Evolutionary conservation across 768 basidiomycete genomes (phyloP), one percentile per base, ranked within the genome.

Genomic region (Solioccasus polychromus): DNA sequence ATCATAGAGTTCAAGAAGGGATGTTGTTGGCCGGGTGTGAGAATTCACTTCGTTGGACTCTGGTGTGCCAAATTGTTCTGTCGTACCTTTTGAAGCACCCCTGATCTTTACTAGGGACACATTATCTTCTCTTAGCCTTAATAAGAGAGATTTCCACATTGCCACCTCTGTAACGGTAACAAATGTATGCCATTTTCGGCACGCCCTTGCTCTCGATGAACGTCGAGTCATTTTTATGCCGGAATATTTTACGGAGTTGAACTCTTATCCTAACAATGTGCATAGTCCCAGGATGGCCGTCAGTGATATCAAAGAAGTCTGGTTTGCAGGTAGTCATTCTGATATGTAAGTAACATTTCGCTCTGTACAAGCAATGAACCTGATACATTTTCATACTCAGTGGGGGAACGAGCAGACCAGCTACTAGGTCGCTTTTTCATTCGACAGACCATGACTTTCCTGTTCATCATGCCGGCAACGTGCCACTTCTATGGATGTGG

Each of bases 31-130:
- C 2, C n/a, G 3, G 34, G 47, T 20, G 60, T 65, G 17, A 41
- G 50, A n/a, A 45, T 69, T 0, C 69, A 70, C 45, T 70, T 69
- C 25, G 35, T 69, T 1, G 68, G 68, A 1, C 64, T 55, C 15
- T 70, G 69, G 68, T 69, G 39, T 2, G 31, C 8, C n/a, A n/a
- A n/a, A n/a, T n/a, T n/a, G n/a, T n/a, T n/a, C 10, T 17, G 8
- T 42, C 22, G 3, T 32, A 19, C 4, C n/a, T 17, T 36, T 17
- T n/a, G n/a, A 12, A 23, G 4, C 3, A 23, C 12, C 7, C 12
- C 35, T 42, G 5, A 35, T 11, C 26, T 31, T 22, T 5, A 11
- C 1, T 20, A 54, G 52, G 52, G 52, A 54, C 7, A 54, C 50
- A 0, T 50, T 54, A 5, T 54, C 52, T 10, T 52, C 52, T 3